These are phyloP conservation scores for Flaveria linearis DNA, from an alignment of 129 eudicot species.

Conservation along the genomic window DNA sequence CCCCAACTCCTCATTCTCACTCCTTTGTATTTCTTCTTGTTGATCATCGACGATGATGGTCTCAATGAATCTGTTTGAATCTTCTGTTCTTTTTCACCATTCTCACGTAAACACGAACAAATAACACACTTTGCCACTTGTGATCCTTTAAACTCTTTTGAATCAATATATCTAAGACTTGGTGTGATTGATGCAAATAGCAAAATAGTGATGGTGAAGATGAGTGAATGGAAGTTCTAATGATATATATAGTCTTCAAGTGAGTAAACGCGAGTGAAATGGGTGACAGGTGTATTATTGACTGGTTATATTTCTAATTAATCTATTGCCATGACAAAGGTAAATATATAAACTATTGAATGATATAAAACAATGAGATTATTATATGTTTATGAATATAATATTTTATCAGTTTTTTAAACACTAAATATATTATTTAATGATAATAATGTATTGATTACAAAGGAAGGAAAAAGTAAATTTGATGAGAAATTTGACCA, in stretches of 20 bases:
- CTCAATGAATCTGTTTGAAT: constrained; percentile 15
- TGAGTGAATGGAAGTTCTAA: constrained; percentile 30
- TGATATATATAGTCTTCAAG: constrained; percentile 39
- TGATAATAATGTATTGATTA: neutral
- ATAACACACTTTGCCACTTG: neutral
- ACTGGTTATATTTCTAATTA: neutral
- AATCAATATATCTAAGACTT: neutral
- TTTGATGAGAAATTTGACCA: neutral
- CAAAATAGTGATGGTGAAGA: constrained; percentile 15
- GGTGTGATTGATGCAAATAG: constrained; percentile 1
- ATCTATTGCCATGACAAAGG: neutral
- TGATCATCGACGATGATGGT: constrained; percentile 30
- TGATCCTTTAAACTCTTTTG: neutral
- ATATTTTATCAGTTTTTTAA: neutral
- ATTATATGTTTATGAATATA: neutral
- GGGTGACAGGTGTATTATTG: constrained; percentile 36
- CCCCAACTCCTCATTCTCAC: constrained; percentile 99
- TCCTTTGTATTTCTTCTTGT: constrained; percentile 79
- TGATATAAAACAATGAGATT: too few relatives aligned
- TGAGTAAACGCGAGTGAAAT: constrained; percentile 32
- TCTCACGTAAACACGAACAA: neutral
- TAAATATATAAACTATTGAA: constrained; percentile 1
- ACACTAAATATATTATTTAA: too few relatives aligned
- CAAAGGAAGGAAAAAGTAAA: neutral
- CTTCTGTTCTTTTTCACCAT: constrained; percentile 32